Conservation (phyloP, 192 early-diverging fungal genomes). For the Backusella circina region DNA sequence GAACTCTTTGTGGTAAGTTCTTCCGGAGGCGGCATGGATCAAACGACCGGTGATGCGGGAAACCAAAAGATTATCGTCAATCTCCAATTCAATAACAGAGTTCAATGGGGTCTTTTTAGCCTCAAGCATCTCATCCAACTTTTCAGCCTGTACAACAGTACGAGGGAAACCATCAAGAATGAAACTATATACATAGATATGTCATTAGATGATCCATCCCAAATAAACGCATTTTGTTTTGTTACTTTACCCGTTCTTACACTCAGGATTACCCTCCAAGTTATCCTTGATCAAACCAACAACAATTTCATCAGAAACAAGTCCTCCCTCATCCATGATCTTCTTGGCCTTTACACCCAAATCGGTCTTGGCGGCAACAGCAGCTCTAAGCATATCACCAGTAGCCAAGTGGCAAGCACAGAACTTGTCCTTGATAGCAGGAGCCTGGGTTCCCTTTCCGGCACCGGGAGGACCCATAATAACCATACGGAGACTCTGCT, state of each 20-base stretch:
- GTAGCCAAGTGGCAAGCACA: constrained; percentile 97
- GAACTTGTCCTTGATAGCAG: constrained; percentile 91
- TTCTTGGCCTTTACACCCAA: constrained; percentile 95
- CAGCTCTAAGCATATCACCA: constrained; percentile 98
- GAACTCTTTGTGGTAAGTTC: constrained; percentile 96
- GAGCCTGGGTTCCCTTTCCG: constrained; percentile 84
- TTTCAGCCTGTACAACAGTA: constrained; percentile 95
- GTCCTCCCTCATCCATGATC: constrained; percentile 96
- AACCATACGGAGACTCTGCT: constrained; percentile 58
- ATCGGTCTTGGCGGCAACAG: constrained; percentile 85
- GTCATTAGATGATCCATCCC: neutral
- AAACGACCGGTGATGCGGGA: constrained; percentile 94
- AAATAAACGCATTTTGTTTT: neutral
- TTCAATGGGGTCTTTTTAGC: constrained; percentile 72
- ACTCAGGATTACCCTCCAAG: constrained; percentile 88
- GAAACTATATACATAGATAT: constrained; percentile 48
- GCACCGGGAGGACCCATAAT: constrained; percentile 93
- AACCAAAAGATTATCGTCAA: constrained; percentile 90
- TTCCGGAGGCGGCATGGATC: constrained; percentile 90
- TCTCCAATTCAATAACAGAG: constrained; percentile 86
- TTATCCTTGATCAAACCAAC: constrained; percentile 96
- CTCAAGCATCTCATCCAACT: constrained; percentile 94
- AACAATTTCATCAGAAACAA: constrained; percentile 98
- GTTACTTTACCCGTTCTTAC: constrained; percentile 75
- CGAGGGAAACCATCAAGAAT: constrained; percentile 99